Base-by-base conservation (phyloP, 345 rosid species). In the Nasturtium officinale region DNA sequence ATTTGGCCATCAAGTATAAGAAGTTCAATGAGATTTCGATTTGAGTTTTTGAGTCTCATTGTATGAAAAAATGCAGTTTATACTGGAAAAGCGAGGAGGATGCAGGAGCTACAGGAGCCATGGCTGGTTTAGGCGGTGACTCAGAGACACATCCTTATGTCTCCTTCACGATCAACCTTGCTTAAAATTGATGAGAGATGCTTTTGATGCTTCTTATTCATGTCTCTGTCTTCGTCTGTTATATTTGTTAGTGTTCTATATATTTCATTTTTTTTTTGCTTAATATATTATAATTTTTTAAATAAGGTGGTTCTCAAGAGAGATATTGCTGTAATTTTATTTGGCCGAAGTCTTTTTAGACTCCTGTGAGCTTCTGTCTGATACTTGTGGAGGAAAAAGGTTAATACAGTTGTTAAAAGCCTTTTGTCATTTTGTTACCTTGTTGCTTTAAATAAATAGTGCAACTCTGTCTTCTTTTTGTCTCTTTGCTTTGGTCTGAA, bases 31-130 rank as follows among this genome's bases (percentile, higher is more conserved):
- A 25, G 64, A 57, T 50, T 51, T 7, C 1, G 7, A 60, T 16
- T 25, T 11, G 52, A 28, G 46, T 12, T 21, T 50, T 17, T 29
- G 15, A 46, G 73, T 28, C 52, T 55, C 10, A 66, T 61, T 57
- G 61, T 51, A 4, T 46, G 50, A 43, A 63, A 29, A 13, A 48
- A 20, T 82, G 85, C 95, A 96, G 99, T 83, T 68, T 80, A 42
- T 90, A 61, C 87, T 96, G 99, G 99, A 90, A 90, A 83, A 67
- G 89, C 18, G 99, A 87, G 75, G 98, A 96, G 40, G 99, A 96
- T 51, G 83, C 58, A 2, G 98, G 90, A 79, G 88, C 78, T 29
- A 68, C 69, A 82, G 97, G 87, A 74, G 91, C 83, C 26, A 83
- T 92, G 85, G 89, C 83, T 25, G 97, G 90, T 62, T 77, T 92